Evolutionary conservation across 176 grass and related monocot genomes (phyloP), one percentile per base, ranked within the genome.

Genomic region (bread wheat (Triticum aestivum)): DNA sequence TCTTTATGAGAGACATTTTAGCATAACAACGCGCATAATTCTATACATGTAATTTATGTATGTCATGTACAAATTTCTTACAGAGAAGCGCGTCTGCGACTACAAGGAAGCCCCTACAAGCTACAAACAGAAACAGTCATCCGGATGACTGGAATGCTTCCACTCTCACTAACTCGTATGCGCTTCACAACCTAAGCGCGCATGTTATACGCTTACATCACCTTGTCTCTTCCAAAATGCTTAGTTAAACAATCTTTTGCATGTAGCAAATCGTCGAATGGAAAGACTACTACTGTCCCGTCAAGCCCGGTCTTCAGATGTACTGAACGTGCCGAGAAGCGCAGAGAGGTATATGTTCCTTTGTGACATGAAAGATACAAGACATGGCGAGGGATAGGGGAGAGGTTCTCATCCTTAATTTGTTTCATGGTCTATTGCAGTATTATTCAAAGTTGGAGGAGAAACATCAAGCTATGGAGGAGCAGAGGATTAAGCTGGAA

Each of bases 361-460:
- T 78, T 34, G 0, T 29, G 65, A 20, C 18, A 49, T n/a, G 61
- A 41, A 84, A 85, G 9, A 77, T 80, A 14, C 23, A 23, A 84
- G 61, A 12, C 32, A 79, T 66, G 11, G 12, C 54, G 7, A 54
- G 11, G 21, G 15, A 29, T 4, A n/a, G 2, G 66, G 3, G 39
- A 29, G 27, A 56, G 51, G 4, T 69, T 34, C 59, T 91, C 0
- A 81, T 71, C 17, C 11, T 75, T 63, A 52, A 15, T 30, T 49
- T 51, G 6, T 49, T 69, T 7, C 4, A 59, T 83, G 23, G 11
- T 87, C 78, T 58, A 0, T 80, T 90, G 12, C 83, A 99, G 97
- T 99, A 83, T 23, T 99, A 99, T 81, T 70, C 85, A 34, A 99
- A 94, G 80, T 85, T 99, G 78, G 97, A 99, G 81, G 97, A 99